A percentile compares a stretch with the other conserved stretches of the same genome.
phyloP scores from a whole-genome alignment of 768 basidiomycete species.

The Termitomyces sp. region DNA sequence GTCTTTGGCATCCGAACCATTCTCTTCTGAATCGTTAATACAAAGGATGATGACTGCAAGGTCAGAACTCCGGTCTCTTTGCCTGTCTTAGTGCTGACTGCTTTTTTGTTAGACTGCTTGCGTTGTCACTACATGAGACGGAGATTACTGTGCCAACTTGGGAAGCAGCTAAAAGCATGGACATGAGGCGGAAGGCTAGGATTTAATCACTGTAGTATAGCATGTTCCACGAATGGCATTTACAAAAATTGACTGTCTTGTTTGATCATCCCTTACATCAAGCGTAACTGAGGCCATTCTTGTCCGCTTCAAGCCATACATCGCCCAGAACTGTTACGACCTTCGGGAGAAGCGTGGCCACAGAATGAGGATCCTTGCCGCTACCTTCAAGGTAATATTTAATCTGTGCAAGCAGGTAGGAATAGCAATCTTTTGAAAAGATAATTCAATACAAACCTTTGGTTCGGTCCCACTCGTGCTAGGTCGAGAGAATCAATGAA shows the following conservation, averaged over 20 bases:
- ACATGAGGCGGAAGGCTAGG: conserved; percentile 35
- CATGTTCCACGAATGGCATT: neutral
- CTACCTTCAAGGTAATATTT: conserved; percentile 87
- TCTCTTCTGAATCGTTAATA: conserved; percentile 58
- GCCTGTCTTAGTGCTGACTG: neutral
- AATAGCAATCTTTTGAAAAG: conserved; percentile 8
- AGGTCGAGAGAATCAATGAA: neutral
- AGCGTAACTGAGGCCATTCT: conserved; percentile 20
- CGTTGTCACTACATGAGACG: conserved; percentile 51
- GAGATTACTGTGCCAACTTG: conserved; percentile 56
- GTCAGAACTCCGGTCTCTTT: conserved; percentile 29
- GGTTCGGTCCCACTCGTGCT: conserved; percentile 89
- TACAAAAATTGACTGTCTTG: neutral
- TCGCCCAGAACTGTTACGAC: conserved; percentile 58
- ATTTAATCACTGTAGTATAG: conserved; percentile 3
- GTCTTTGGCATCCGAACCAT: conserved; percentile 24
- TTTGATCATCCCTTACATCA: neutral
- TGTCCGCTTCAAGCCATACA: conserved; percentile 64
- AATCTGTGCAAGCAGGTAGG: conserved; percentile 39
- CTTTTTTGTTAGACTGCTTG: conserved; percentile 43
- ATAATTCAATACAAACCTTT: conserved; percentile 38
- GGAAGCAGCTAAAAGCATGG: conserved; percentile 60
- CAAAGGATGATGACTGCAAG: conserved; percentile 64
- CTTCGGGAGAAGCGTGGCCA: conserved; percentile 42
- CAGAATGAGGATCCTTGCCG: conserved; percentile 43